Percentiles rank a stretch among this genome's conserved stretches.
Evolutionary conservation across 1,139 yeast genomes (phyloP).

Genomic region (Sporopachydermia cereana): DNA sequence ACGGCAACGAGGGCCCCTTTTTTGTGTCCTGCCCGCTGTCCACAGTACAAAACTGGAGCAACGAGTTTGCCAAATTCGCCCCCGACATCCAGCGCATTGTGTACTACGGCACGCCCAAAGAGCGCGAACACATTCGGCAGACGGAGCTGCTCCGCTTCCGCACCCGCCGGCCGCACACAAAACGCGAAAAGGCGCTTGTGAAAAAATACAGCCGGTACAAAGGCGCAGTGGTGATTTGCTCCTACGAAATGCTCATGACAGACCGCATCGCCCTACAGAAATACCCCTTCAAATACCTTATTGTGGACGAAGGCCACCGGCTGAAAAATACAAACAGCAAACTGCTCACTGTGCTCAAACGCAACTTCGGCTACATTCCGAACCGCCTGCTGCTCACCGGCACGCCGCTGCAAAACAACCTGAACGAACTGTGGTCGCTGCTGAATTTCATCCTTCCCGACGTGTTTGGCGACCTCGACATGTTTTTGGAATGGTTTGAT

Average conservation of each 20-base stretch:
- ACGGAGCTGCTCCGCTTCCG: background rate
- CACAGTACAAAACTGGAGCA: constrained; percentile 75
- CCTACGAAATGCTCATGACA: constrained; percentile 68
- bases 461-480: constrained; percentile 76
- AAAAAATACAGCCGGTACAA: constrained; percentile 11
- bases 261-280: constrained; percentile 45
- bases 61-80: constrained; percentile 61
- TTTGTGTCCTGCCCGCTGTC: constrained; percentile 81
- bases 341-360: constrained; percentile 58
- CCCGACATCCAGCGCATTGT: constrained; percentile 49
- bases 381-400: constrained; percentile 80
- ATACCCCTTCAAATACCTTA: constrained; percentile 66
- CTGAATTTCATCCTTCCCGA: constrained; percentile 85
- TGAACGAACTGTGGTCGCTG: constrained; percentile 83
- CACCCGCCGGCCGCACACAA: background rate
- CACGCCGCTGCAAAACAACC: constrained; percentile 85
- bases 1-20: constrained; percentile 76
- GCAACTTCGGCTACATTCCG: constrained; percentile 39
- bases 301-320: constrained; percentile 95
- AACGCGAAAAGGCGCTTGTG: constrained; percentile 25
- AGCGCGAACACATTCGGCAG: constrained; percentile 30
- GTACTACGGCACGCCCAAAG: constrained; percentile 54
- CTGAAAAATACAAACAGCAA: constrained; percentile 73
- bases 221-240: constrained; percentile 53
- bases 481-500: constrained; percentile 92